Percentiles rank a stretch among this genome's conserved stretches.
Evolutionary conservation across 495 filamentous ascomycete species (phyloP).

Genomic region (Bacidia rubella): DNA sequence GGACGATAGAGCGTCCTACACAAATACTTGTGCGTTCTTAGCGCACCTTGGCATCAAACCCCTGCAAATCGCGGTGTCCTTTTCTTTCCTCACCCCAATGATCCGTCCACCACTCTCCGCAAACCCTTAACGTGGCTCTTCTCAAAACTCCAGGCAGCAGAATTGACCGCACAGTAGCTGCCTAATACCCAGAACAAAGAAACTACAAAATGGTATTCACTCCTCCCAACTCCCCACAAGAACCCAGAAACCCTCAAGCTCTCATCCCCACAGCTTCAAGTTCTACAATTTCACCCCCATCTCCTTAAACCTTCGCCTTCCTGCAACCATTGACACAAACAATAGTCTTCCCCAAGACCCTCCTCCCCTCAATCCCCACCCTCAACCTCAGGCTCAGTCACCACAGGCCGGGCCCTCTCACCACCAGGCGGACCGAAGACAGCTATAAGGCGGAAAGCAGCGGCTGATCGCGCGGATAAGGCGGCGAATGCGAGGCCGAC

Average conservation of each 20-base stretch:
- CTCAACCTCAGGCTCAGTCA: constrained; percentile 42
- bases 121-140: not conserved
- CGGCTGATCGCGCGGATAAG: constrained; percentile 90
- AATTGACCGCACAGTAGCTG: constrained; percentile 1
- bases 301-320: no score
- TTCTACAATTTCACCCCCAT: no score
- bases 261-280: no score
- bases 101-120: not conserved
- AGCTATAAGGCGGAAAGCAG: constrained; percentile 82
- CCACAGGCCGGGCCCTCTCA: constrained; percentile 64
- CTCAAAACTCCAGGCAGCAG: not conserved
- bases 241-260: no score
- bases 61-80: not conserved
- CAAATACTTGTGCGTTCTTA: no score
- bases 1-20: no score
- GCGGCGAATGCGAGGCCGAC: constrained; percentile 79
- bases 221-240: not conserved
- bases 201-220: not conserved
- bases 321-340: constrained; percentile 2
- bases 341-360: constrained; percentile 65
- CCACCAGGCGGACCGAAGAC: constrained; percentile 94
- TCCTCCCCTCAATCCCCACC: constrained; percentile 32
- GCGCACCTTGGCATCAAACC: not conserved
- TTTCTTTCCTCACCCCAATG: no score
- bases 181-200: not conserved